Percentiles rank a stretch among this genome's conserved stretches.
Conservation (phyloP, 139 green algal genomes). For the Chlamydomonas incerta region DNA sequence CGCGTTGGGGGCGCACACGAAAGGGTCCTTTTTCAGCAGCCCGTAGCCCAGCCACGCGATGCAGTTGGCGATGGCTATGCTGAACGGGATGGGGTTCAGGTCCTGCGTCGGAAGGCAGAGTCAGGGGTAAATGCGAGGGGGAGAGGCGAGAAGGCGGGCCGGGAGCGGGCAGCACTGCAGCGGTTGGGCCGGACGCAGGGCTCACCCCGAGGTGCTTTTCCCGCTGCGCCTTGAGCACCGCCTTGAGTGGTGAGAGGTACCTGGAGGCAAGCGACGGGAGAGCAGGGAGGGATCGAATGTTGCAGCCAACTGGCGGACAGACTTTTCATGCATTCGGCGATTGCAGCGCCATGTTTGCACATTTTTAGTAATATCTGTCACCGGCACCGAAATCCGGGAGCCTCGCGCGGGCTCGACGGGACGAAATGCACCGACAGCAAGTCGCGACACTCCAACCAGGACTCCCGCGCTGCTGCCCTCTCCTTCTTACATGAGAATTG, state of each 20-base stretch:
- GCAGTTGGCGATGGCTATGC: constrained; percentile 67
- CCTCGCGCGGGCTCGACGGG: not conserved
- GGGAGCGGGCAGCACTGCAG: no score
- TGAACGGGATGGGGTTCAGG: constrained; percentile 77
- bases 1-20: constrained; percentile 60
- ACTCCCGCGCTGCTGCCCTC: not conserved
- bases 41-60: constrained; percentile 69
- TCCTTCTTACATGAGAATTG: constrained; percentile 32
- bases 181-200: no score
- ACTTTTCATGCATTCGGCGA: no score
- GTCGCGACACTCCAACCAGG: not conserved
- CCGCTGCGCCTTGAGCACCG: constrained; percentile 11
- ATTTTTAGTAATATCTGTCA: no score
- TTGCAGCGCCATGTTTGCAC: no score
- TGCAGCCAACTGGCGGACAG: no score
- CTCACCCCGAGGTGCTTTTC: constrained; percentile 47
- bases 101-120: constrained; percentile 57
- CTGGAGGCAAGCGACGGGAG: not conserved
- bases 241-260: constrained; percentile 46
- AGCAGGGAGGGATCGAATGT: no score
- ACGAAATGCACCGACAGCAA: not conserved
- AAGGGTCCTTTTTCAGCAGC: constrained; percentile 59
- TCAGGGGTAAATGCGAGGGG: no score
- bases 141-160: no score
- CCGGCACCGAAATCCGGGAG: not conserved